phyloP scores from a whole-genome alignment of 179 eudicot genomes.

The Camellia oleifera region DNA sequence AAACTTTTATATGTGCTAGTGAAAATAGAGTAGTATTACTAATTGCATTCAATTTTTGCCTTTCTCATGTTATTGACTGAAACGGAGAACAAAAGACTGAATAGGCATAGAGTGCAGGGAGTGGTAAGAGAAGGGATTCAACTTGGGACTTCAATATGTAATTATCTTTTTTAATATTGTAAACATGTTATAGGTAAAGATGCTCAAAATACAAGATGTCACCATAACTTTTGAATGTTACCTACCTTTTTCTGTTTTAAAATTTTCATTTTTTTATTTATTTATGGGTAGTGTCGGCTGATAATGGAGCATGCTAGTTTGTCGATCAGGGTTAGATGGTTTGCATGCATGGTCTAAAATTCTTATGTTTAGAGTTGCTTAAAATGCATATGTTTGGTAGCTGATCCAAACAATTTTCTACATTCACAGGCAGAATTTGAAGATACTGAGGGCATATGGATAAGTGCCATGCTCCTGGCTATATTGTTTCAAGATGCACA shows the following conservation, averaged over 20 bases:
- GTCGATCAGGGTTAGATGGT: not conserved
- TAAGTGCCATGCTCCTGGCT: slow-evolving; percentile 58
- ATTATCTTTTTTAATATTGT: not conserved
- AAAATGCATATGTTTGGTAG: not conserved
- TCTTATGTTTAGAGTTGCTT: slow-evolving; percentile 2
- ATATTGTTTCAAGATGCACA: slow-evolving; percentile 56
- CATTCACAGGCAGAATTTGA: slow-evolving; percentile 57
- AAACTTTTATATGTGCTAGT: not conserved
- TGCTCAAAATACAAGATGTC: not conserved
- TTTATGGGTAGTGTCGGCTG: not conserved
- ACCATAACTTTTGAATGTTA: not conserved
- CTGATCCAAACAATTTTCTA: slow-evolving; percentile 10
- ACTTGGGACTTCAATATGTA: not conserved
- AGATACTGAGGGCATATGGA: slow-evolving; percentile 70
- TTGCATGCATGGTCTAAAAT: not conserved
- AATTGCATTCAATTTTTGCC: not conserved
- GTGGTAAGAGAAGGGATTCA: not conserved
- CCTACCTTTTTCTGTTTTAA: not conserved
- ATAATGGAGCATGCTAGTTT: slow-evolving; percentile 2
- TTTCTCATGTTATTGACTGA: not conserved
- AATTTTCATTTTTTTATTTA: not conserved
- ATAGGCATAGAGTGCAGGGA: not conserved
- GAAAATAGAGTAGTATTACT: not conserved
- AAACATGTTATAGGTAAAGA: not conserved
- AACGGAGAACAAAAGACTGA: not conserved